Percentiles rank a stretch among this genome's conserved stretches.
phyloP scores from a whole-genome alignment of 108 stramenopile species.

The Bacterosira constricta region DNA sequence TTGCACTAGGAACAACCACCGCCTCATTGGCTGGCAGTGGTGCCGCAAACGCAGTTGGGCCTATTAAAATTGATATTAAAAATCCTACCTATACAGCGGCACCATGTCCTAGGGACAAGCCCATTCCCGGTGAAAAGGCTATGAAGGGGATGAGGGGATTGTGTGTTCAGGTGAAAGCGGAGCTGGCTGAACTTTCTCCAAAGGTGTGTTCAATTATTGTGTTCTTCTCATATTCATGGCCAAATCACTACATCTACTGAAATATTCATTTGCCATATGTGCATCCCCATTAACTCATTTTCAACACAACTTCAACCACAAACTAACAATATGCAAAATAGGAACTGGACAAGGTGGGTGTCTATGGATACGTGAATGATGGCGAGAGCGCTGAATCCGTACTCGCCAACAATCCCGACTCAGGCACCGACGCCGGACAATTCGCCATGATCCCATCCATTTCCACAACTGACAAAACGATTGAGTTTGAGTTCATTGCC shows the following conservation, averaged over 20 bases:
- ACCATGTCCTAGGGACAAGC: slow-evolving; percentile 82
- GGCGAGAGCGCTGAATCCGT: slow-evolving; percentile 77
- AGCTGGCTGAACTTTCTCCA: slow-evolving; percentile 52
- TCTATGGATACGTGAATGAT: slow-evolving; percentile 85
- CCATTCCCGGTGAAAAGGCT: slow-evolving; percentile 94
- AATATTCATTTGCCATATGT: not conserved
- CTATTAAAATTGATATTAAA: slow-evolving; percentile 77
- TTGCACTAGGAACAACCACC: slow-evolving; percentile 14
- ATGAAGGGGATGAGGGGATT: slow-evolving; percentile 92
- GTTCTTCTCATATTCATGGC: no score
- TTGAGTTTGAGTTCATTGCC: slow-evolving; percentile 86
- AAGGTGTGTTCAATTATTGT: no score
- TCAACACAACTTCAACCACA: slow-evolving; percentile 18
- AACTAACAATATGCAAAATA: slow-evolving; percentile 17
- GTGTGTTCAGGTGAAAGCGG: slow-evolving; percentile 84
- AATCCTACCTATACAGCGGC: slow-evolving; percentile 74
- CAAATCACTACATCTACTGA: not conserved
- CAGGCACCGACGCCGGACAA: slow-evolving; percentile 90
- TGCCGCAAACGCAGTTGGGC: slow-evolving; percentile 78
- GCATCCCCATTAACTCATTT: no score
- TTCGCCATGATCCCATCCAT: slow-evolving; percentile 84
- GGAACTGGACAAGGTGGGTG: slow-evolving; percentile 77
- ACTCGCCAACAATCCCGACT: slow-evolving; percentile 93
- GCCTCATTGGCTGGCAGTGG: slow-evolving; percentile 8
- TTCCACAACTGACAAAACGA: slow-evolving; percentile 63